Conservation (phyloP, 2,329 filamentous ascomycete genomes). For the Talaromyces piceae region DNA sequence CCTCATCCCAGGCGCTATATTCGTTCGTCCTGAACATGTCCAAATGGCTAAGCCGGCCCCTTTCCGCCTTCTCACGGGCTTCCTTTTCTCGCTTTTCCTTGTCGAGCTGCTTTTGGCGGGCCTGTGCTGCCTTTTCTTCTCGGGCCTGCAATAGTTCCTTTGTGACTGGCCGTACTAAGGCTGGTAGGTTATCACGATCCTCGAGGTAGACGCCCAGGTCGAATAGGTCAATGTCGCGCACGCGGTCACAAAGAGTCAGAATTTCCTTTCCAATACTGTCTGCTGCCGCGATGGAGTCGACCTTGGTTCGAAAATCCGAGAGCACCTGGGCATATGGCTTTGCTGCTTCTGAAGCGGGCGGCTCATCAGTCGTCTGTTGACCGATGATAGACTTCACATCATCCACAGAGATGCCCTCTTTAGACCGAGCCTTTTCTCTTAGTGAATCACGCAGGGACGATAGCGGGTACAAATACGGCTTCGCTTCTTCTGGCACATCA, state of each 20-base stretch:
- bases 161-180: constrained; percentile 64
- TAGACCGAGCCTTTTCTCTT: constrained; percentile 48
- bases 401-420: constrained; percentile 33
- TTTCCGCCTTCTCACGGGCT: constrained; percentile 44
- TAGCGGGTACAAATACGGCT: constrained; percentile 54
- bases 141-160: constrained; percentile 49
- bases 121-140: constrained; percentile 46
- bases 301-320: constrained; percentile 33
- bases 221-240: constrained; percentile 75
- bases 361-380: constrained; percentile 17
- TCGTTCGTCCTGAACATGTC: constrained; percentile 54
- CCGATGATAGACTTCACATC: constrained; percentile 34
- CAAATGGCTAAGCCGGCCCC: constrained; percentile 50
- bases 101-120: constrained; percentile 43
- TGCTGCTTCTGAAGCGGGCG: constrained; percentile 20
- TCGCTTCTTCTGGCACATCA: constrained; percentile 53
- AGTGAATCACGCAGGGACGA: constrained; percentile 52
- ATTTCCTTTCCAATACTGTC: constrained; percentile 62
- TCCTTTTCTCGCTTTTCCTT: constrained; percentile 53
- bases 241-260: constrained; percentile 66
- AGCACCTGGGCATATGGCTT: constrained; percentile 44
- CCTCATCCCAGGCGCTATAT: constrained; percentile 73
- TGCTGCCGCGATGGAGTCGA: constrained; percentile 30
- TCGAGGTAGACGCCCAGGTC: constrained; percentile 82
- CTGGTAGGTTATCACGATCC: constrained; percentile 62